These are phyloP conservation scores for Cercospora sesami DNA, from an alignment of 2,329 filamentous ascomycete genomes.

Conservation along the genomic window DNA sequence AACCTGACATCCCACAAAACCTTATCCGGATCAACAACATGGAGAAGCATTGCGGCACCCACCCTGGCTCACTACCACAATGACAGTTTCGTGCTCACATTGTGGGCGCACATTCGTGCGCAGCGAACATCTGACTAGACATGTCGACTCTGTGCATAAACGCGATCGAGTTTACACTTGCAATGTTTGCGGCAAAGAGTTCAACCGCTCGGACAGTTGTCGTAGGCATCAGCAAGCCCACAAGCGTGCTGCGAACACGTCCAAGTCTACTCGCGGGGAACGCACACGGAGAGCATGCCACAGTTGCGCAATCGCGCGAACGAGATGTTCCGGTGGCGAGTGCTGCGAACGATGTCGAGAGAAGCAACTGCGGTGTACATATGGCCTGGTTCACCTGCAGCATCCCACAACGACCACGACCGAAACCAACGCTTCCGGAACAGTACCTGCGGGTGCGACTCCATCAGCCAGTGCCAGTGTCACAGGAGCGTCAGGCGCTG, in stretches of 20 bases:
- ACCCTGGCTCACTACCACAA: background rate
- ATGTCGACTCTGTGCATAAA: background rate
- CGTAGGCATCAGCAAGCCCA: slow-evolving; percentile 10
- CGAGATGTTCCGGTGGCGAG: slow-evolving; percentile 11
- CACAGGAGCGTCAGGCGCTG: background rate
- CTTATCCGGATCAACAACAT: background rate
- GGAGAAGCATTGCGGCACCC: background rate
- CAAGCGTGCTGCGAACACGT: background rate
- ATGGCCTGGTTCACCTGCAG: background rate
- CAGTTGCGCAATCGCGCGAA: slow-evolving; percentile 9
- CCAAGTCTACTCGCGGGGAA: background rate
- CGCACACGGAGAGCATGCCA: slow-evolving; percentile 4
- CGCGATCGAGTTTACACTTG: background rate
- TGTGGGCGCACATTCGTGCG: background rate
- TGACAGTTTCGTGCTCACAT: background rate
- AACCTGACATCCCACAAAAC: background rate
- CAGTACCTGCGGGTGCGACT: background rate
- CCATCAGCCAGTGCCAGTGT: background rate
- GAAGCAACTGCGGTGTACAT: slow-evolving; percentile 5
- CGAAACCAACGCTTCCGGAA: background rate
- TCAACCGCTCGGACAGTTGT: slow-evolving; percentile 16
- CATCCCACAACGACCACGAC: background rate
- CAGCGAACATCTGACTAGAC: slow-evolving; percentile 5
- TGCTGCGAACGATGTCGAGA: slow-evolving; percentile 5
- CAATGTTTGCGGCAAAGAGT: slow-evolving; percentile 9